Evolutionary conservation across 371 early-diverging fungal species (phyloP).

Genomic region (Saksenaea oblongispora): DNA sequence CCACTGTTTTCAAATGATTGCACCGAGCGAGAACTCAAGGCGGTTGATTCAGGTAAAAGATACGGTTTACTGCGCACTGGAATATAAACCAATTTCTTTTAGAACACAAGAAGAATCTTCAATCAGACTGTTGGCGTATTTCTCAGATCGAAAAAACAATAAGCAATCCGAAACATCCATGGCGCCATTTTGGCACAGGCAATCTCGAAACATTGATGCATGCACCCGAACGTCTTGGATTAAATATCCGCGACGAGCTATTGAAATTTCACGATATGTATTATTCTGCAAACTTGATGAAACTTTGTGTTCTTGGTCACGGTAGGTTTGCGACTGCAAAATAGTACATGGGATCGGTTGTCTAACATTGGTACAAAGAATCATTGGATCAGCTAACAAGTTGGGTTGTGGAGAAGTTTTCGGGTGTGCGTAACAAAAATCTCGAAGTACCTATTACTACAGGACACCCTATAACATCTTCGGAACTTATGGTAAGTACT

Average conservation of each 20-base stretch:
- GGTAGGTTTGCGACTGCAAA: conserved; percentile 41
- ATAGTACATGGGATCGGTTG: background rate
- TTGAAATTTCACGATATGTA: conserved; percentile 84
- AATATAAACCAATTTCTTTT: conserved; percentile 1
- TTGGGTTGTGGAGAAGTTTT: conserved; percentile 82
- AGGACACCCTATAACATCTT: conserved; percentile 72
- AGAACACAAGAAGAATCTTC: conserved; percentile 93
- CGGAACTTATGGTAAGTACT: conserved; percentile 59
- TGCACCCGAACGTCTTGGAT: conserved; percentile 65
- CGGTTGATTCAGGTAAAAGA: conserved; percentile 82
- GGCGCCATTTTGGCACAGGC: conserved; percentile 81
- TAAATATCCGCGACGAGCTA: conserved; percentile 81
- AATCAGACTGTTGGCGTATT: conserved; percentile 83
- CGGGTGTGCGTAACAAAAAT: conserved; percentile 68
- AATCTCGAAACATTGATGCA: conserved; percentile 82
- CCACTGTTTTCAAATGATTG: conserved; percentile 87
- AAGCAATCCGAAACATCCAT: conserved; percentile 79
- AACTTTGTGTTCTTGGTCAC: conserved; percentile 87
- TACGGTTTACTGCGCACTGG: background rate
- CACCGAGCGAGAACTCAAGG: conserved; percentile 89
- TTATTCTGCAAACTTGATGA: conserved; percentile 97
- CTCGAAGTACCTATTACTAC: conserved; percentile 62
- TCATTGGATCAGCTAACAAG: conserved; percentile 76
- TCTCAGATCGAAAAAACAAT: conserved; percentile 81
- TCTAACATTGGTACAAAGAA: conserved; percentile 43